Conservation (phyloP, 768 basidiomycete genomes). For the Leccinum pellstonianum region DNA sequence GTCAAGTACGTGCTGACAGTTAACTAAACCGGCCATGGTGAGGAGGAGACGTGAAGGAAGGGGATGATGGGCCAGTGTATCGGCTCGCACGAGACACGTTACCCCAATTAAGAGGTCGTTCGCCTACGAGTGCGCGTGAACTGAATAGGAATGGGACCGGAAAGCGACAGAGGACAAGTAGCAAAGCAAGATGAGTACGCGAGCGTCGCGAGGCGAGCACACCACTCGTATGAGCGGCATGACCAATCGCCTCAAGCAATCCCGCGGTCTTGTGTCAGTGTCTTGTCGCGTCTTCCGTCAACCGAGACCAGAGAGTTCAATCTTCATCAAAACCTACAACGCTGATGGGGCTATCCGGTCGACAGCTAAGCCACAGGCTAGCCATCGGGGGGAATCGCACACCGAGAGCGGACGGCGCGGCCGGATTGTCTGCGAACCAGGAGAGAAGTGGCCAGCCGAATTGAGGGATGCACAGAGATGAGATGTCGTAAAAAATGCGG, state of each 20-base stretch:
- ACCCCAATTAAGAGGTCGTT: conserved; percentile 83
- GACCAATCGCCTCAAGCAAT: conserved; percentile 54
- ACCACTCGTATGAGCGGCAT: conserved; percentile 42
- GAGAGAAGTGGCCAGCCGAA: conserved; percentile 17
- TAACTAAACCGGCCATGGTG: conserved; percentile 26
- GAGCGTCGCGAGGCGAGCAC: conserved; percentile 53
- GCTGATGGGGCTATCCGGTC: too few species aligned
- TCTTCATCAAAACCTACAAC: too few species aligned
- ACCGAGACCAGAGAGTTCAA: too few species aligned
- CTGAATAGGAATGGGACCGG: conserved; percentile 49
- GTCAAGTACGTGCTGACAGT: conserved; percentile 24
- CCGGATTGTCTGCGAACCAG: conserved; percentile 41
- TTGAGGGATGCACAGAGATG: conserved; percentile 21
- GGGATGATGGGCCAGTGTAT: conserved; percentile 61
- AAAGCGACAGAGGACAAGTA: conserved; percentile 39
- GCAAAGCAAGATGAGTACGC: conserved; percentile 48
- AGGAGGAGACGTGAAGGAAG: conserved; percentile 24
- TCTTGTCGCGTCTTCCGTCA: too few species aligned
- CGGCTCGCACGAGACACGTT: conserved; percentile 74
- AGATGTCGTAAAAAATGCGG: conserved; percentile 42
- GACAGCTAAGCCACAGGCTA: too few species aligned
- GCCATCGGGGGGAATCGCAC: neutral
- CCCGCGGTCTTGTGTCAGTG: neutral
- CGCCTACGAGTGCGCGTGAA: conserved; percentile 62
- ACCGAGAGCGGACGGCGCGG: conserved; percentile 49